Evolutionary conservation across 352 stramenopile genomes (phyloP), one percentile per base, ranked within the genome.

Genomic region (Salisapilia sapeloensis): DNA sequence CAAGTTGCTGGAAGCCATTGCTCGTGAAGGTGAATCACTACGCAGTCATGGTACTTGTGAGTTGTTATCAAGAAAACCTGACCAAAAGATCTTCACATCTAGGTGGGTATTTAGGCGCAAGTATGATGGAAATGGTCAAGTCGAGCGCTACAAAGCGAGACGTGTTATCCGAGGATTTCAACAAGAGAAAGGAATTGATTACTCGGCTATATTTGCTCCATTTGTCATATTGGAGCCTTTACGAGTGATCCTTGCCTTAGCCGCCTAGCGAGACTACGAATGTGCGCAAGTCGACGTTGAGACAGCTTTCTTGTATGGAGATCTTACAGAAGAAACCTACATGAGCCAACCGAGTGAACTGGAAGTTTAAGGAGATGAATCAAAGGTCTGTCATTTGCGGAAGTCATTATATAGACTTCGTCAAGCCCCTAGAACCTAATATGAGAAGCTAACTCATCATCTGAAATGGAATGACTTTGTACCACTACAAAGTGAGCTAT

Each of bases 221-320:
- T 33, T 48, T 4, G 40, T 22, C 1, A 48, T 16, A 18, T 38
- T 38, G 31, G 37, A 43, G 20, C 27, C 34, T 4, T 34, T 49
- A 11, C 35, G 42, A 20, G 27, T 42, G 2, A 24, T 44, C 11
- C 33, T 50, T 9, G 19, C 35, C 2, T 10, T 44, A 12, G 29
- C 35, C n/a, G 33, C 29, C 23, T 4, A 11, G 11, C 4, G 14
- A 8, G 4, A 30, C 6, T 13, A 28, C 20, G 7, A 21, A 2
- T 24, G 51, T 11, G 10, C 22, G 8, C 48, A 56, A 19, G 44
- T 33, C 20, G 38, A 49, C 18, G 17, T 65, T 22, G 38, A 61
- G 6, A 60, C 52, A 9, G 46, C 56, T 4, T 61, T 64, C 26
- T 19, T 62, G 0, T 57, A 63, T 23, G 55, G 50, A 6, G 36